Conservation (phyloP, 2,329 filamentous ascomycete genomes). For the Aspergillus awamori region DNA sequence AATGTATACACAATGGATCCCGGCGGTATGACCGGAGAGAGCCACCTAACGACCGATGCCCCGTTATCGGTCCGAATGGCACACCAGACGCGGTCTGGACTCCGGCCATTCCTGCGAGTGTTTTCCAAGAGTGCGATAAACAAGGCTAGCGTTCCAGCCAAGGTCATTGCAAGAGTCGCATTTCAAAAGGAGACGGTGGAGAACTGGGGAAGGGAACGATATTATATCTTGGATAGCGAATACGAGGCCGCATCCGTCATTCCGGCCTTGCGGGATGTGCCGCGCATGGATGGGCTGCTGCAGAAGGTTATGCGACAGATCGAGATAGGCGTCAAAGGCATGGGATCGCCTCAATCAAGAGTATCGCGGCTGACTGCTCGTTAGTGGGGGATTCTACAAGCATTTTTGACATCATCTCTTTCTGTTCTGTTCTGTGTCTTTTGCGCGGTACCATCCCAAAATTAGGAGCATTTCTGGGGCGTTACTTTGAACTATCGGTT, state of each 20-base stretch:
- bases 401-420: constrained; percentile 5
- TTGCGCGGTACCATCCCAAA: constrained; percentile 4
- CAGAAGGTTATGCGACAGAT: constrained; percentile 35
- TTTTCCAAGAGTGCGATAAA: constrained; percentile 42
- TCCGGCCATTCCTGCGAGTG: constrained; percentile 37
- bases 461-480: constrained; percentile 11
- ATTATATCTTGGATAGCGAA: constrained; percentile 39
- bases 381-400: constrained; percentile 7
- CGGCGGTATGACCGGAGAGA: constrained; percentile 33
- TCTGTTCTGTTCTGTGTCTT: constrained; percentile 8
- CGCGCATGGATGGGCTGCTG: constrained; percentile 33
- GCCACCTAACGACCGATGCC: constrained; percentile 26
- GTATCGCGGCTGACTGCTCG: constrained; percentile 26
- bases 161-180: constrained; percentile 39
- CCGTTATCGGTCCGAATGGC: constrained; percentile 36
- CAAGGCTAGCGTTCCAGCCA: constrained; percentile 38
- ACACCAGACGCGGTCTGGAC: constrained; percentile 36
- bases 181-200: constrained; percentile 36
- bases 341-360: constrained; percentile 32
- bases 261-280: constrained; percentile 30
- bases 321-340: constrained; percentile 32
- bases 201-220: constrained; percentile 34
- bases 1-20: constrained; percentile 42
- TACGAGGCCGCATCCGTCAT: constrained; percentile 43
- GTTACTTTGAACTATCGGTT: neutral